These are phyloP conservation scores for Coemansia sp. DNA, from an alignment of 192 early-diverging fungal genomes.

Conservation along the genomic window DNA sequence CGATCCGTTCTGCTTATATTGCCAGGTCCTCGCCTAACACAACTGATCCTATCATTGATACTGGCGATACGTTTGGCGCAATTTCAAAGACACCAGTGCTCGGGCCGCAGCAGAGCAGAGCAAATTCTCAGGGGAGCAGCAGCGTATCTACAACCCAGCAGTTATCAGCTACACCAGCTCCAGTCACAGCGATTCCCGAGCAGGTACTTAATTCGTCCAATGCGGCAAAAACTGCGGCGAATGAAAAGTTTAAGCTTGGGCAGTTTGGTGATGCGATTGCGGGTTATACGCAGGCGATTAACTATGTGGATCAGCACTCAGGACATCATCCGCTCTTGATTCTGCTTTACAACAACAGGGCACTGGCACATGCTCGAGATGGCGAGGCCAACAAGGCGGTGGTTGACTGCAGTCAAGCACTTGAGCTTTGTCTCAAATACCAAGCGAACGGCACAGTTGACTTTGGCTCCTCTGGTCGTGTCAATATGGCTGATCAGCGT, in stretches of 20 bases:
- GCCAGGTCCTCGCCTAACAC: background rate
- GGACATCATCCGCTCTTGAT: slow-evolving; percentile 61
- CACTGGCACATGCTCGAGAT: slow-evolving; percentile 74
- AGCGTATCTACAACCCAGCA: background rate
- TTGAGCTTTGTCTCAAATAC: slow-evolving; percentile 34
- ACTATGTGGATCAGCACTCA: slow-evolving; percentile 55
- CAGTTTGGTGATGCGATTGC: slow-evolving; percentile 81
- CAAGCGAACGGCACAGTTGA: slow-evolving; percentile 30
- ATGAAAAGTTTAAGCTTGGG: slow-evolving; percentile 83
- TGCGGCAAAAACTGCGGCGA: slow-evolving; percentile 63
- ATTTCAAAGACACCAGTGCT: slow-evolving; percentile 5
- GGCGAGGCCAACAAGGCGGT: slow-evolving; percentile 75
- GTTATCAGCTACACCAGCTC: slow-evolving; percentile 5
- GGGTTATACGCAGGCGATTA: slow-evolving; percentile 69
- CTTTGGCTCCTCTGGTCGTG: slow-evolving; percentile 19
- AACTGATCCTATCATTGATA: slow-evolving; percentile 12
- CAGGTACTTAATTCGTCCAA: slow-evolving; percentile 15
- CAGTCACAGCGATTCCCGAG: slow-evolving; percentile 19
- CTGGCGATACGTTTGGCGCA: background rate
- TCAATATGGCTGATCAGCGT: slow-evolving; percentile 58
- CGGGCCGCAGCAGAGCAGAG: slow-evolving; percentile 1
- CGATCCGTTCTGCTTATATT: background rate
- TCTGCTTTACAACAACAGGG: slow-evolving; percentile 81
- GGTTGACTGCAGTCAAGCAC: slow-evolving; percentile 64
- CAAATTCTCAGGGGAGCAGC: slow-evolving; percentile 5